Conservation (phyloP, 2,329 filamentous ascomycete species). For the Aspergillus carbonarius region DNA sequence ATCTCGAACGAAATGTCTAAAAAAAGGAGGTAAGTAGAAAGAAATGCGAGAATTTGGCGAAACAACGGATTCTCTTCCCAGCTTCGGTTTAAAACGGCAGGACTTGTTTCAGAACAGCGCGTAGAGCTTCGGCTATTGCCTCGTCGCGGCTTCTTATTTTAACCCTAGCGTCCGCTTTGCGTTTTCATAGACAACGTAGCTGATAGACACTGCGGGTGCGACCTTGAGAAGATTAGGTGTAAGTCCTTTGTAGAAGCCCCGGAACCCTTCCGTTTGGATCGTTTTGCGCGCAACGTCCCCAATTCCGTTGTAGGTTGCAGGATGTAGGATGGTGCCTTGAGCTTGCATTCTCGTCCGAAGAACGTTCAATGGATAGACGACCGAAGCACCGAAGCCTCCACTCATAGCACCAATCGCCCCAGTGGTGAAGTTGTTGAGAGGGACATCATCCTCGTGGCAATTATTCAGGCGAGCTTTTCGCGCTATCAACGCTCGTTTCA, state of each 20-base stretch:
- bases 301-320: constrained; percentile 85
- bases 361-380: constrained; percentile 93
- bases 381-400: constrained; percentile 86
- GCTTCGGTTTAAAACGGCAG: not conserved
- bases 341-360: constrained; percentile 89
- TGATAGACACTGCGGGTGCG: constrained; percentile 91
- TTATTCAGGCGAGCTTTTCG: constrained; percentile 68
- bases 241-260: constrained; percentile 89
- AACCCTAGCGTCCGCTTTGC: constrained; percentile 69
- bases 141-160: constrained; percentile 31
- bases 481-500: constrained; percentile 72
- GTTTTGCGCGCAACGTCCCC: constrained; percentile 85
- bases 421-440: constrained; percentile 77
- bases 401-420: constrained; percentile 88
- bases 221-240: constrained; percentile 97
- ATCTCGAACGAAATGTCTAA: constrained; percentile 31
- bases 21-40: constrained; percentile 14
- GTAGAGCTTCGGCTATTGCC: not conserved
- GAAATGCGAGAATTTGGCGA: constrained; percentile 7
- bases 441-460: constrained; percentile 78
- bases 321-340: constrained; percentile 90
- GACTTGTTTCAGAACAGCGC: not conserved
- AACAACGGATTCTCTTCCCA: not conserved
- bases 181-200: constrained; percentile 91
- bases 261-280: constrained; percentile 74